Evolutionary conservation across 2,329 filamentous ascomycete species (phyloP).

Genomic region (Alternaria burnsii): DNA sequence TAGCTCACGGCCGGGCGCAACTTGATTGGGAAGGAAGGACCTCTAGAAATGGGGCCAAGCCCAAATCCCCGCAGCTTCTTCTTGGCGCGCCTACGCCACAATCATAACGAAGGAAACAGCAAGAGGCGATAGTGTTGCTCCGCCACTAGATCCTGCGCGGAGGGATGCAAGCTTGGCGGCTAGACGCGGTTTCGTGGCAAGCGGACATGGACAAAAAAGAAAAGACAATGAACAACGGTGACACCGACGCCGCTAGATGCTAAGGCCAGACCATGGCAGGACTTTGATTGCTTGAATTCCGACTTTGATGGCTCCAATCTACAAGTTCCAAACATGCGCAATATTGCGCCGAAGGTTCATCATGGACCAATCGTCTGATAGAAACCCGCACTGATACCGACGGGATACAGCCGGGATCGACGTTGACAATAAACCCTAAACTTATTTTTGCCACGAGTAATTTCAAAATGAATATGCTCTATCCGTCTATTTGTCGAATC

Average conservation of each 20-base stretch:
- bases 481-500: constrained; percentile 3
- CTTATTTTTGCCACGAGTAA: not conserved
- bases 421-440: not conserved
- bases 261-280: not conserved
- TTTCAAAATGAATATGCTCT: not conserved
- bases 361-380: not conserved
- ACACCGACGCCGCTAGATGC: not conserved
- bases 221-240: not conserved
- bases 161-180: not conserved
- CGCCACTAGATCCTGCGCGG: constrained; percentile 5
- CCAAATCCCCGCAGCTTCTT: constrained; percentile 22
- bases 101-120: constrained; percentile 13
- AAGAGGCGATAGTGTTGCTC: not conserved
- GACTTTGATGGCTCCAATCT: not conserved
- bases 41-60: constrained; percentile 25
- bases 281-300: not conserved
- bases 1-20: constrained; percentile 18
- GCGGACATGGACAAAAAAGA: not conserved
- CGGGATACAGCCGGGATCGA: constrained; percentile 2
- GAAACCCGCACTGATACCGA: not conserved
- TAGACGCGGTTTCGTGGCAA: not conserved
- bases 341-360: not conserved
- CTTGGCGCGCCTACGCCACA: constrained; percentile 29
- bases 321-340: not conserved
- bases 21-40: constrained; percentile 40